Base-by-base conservation (phyloP, 2,329 filamentous ascomycete genomes). In the Trichothecium roseum region DNA sequence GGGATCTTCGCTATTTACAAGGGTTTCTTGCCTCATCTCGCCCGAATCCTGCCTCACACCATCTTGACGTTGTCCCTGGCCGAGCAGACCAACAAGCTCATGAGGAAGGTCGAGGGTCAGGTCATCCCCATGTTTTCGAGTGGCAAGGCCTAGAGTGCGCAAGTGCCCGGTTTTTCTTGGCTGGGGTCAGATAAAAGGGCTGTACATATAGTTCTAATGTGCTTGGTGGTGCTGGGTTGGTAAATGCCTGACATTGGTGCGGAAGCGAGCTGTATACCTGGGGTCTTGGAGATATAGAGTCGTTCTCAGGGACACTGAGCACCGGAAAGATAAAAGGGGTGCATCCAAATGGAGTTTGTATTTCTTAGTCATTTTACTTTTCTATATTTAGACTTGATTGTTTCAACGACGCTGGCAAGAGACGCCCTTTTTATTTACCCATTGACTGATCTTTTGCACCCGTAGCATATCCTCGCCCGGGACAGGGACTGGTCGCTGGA, bases 1-100 rank as follows among this genome's bases (percentile, higher is more conserved):
- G 91, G 91, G 16, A 50, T 94, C 35, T 63, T 96, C 32, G 91
- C 91, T 41, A 84, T 98, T 39, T 98, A 98, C 69, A 98, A 98
- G 68, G 91, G 91, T 40, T 95, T 93, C 67, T 77, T 94, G 52
- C 91, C 91, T 13, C 91, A 98, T 63, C 65, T 98, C 45, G 87
- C 91, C 22, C 72, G 91, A 49, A 96, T 98, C 51, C 64, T 98
- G 51, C 91, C 91, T 31, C 91, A 98, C 58, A 98, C 91, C 28
- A 87, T 96, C 54, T 63, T 96, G 46, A 98, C 89, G 1, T 72
- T 98, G 46, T 91, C 80, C 43, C 68, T 98, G 52, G 91, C 91
- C 3, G 91, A 98, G 63, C 91, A 98, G 66, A 96, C 91, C 8
- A 95, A 93, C 62, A 95, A 94, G 68, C 61, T 93, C 36, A 78